A percentile compares a stretch with the other conserved stretches of the same genome.
These are phyloP conservation scores for Ballota nigra DNA, from an alignment of 257 asterid species.

Conservation along the genomic window DNA sequence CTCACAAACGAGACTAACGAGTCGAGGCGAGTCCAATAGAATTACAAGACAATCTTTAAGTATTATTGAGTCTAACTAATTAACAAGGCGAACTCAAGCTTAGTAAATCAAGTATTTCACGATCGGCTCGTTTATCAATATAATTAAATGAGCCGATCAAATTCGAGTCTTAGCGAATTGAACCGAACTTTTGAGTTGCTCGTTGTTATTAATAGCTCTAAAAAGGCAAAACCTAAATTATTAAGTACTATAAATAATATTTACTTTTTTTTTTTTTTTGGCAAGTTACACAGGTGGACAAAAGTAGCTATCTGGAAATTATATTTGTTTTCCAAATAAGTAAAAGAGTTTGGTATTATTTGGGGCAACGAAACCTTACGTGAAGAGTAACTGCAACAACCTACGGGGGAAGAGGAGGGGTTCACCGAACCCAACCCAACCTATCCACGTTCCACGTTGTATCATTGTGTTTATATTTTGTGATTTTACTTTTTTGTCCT, in stretches of 20 bases:
- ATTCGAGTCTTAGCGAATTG: too few relatives aligned
- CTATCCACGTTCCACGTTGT: constrained; percentile 50
- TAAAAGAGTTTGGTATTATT: constrained; percentile 18
- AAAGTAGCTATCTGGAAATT: not conserved
- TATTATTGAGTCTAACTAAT: too few relatives aligned
- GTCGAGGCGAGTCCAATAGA: too few relatives aligned
- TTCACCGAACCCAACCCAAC: constrained; percentile 70
- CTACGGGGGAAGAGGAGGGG: constrained; percentile 36
- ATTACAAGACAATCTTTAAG: too few relatives aligned
- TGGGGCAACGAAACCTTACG: constrained; percentile 28
- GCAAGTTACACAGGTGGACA: not conserved
- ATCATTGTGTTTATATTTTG: not conserved
- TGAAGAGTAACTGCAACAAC: constrained; percentile 41
- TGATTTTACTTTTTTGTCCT: constrained; percentile 21
- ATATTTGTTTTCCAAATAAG: not conserved
- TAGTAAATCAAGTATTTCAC: too few relatives aligned
- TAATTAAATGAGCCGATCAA: too few relatives aligned
- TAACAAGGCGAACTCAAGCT: too few relatives aligned
- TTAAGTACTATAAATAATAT: not conserved
- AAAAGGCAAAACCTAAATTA: not conserved
- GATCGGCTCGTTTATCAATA: too few relatives aligned
- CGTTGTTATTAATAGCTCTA: too few relatives aligned
- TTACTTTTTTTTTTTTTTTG: too few relatives aligned
- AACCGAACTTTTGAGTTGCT: too few relatives aligned
- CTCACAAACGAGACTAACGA: too few relatives aligned